These are phyloP conservation scores for Penicillium flavigenum DNA, from an alignment of 495 filamentous ascomycete species.

Conservation along the genomic window DNA sequence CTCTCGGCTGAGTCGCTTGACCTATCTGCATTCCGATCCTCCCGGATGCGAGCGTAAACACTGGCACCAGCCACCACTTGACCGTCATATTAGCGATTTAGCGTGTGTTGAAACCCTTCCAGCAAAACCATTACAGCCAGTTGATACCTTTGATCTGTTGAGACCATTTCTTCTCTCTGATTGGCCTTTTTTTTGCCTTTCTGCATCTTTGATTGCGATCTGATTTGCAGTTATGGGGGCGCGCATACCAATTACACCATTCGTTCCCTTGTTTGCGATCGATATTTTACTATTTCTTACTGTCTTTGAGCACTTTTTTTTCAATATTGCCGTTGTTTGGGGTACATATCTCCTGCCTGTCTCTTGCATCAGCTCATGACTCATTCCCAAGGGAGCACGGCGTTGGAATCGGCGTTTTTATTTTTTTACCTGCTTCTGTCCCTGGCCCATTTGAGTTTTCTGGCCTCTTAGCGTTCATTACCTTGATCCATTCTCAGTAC, in stretches of 20 bases:
- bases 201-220: conserved; percentile 3
- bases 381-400: conserved; percentile 22
- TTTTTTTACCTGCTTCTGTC: conserved; percentile 5
- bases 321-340: neutral
- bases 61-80: neutral
- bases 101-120: conserved; percentile 25
- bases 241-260: conserved; percentile 1
- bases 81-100: conserved; percentile 26
- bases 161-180: conserved; percentile 13
- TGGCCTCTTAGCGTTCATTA: neutral
- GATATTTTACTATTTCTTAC: neutral
- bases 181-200: conserved; percentile 8
- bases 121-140: conserved; percentile 22
- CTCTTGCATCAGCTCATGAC: conserved; percentile 24
- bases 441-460: neutral
- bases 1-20: conserved; percentile 43
- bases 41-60: conserved; percentile 29
- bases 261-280: conserved; percentile 4
- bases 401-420: conserved; percentile 23
- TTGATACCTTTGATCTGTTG: conserved; percentile 17
- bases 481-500: conserved; percentile 4
- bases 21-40: conserved; percentile 43
- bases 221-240: neutral
- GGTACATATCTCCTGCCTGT: conserved; percentile 9
- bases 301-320: conserved; percentile 1